phyloP scores from a whole-genome alignment of 768 basidiomycete genomes.

The Termitomyces sp. region DNA sequence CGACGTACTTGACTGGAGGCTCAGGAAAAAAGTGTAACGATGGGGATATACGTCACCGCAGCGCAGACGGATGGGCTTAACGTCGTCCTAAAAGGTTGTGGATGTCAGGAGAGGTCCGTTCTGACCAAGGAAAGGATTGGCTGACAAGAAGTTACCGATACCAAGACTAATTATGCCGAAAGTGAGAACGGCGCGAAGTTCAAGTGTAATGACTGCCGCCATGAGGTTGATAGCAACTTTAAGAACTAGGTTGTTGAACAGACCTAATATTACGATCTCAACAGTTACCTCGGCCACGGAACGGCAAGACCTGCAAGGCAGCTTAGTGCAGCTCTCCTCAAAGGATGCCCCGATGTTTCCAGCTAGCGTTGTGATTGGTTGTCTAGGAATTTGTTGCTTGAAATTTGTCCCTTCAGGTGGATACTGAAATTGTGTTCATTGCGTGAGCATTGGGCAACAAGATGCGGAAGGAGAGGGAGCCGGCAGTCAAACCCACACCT shows the following conservation, averaged over 20 bases:
- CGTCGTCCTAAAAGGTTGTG: constrained; percentile 58
- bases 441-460: too few species aligned
- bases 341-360: constrained; percentile 58
- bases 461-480: too few species aligned
- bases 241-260: too few species aligned
- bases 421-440: too few species aligned
- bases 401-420: too few species aligned
- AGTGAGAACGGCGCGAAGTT: constrained; percentile 31
- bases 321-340: constrained; percentile 43
- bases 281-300: too few species aligned
- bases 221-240: too few species aligned
- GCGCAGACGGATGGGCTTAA: constrained; percentile 67
- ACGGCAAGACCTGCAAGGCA: constrained; percentile 23
- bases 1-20: constrained; percentile 5
- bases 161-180: constrained; percentile 39
- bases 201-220: too few species aligned
- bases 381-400: too few species aligned
- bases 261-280: too few species aligned
- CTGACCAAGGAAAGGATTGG: constrained; percentile 28
- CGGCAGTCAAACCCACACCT: too few species aligned
- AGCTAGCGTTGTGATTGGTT: constrained; percentile 17
- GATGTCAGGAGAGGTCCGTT: not conserved
- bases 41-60: constrained; percentile 55
- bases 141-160: constrained; percentile 52
- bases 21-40: constrained; percentile 48